Evolutionary conservation across 192 early-diverging fungal genomes (phyloP).

Genomic region (Coemansia sp.): DNA sequence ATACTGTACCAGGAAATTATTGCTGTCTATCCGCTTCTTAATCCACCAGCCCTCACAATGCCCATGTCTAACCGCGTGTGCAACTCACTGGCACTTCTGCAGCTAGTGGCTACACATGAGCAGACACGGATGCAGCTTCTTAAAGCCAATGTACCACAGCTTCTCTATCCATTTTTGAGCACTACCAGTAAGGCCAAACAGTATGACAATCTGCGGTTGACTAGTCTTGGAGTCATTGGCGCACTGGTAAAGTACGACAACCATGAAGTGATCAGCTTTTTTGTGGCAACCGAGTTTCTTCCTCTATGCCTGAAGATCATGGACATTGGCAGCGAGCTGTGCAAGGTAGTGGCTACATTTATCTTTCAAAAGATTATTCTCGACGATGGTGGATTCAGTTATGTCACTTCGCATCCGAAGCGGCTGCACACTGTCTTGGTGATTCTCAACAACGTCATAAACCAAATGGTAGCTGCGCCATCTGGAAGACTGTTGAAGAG

Average conservation of each 20-base stretch:
- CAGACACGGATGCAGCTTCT: constrained; percentile 72
- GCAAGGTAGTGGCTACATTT: constrained; percentile 98
- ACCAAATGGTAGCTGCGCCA: constrained; percentile 81
- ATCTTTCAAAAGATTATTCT: constrained; percentile 96
- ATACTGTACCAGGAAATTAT: constrained; percentile 95
- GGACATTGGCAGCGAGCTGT: constrained; percentile 95
- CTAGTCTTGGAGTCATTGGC: constrained; percentile 93
- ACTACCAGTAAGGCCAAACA: constrained; percentile 92
- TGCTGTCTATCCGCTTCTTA: constrained; percentile 87
- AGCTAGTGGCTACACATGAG: constrained; percentile 92
- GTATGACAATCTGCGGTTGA: constrained; percentile 94
- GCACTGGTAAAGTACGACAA: constrained; percentile 98
- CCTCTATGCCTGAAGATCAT: constrained; percentile 98
- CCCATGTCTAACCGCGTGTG: constrained; percentile 93
- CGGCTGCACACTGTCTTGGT: constrained; percentile 94
- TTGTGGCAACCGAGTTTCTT: constrained; percentile 95
- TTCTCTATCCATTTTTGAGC: constrained; percentile 97
- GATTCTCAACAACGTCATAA: constrained; percentile 91
- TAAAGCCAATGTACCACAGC: constrained; percentile 90
- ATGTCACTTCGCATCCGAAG: constrained; percentile 53
- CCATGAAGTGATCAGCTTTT: constrained; percentile 91
- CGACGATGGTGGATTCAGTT: constrained; percentile 84
- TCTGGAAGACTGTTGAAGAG: constrained; percentile 89
- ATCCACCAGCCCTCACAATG: constrained; percentile 81
- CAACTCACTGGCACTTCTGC: constrained; percentile 91